Evolutionary conservation across 2,329 filamentous ascomycete species (phyloP), one percentile per base, ranked within the genome.

Genomic region (Meredithiella fracta): DNA sequence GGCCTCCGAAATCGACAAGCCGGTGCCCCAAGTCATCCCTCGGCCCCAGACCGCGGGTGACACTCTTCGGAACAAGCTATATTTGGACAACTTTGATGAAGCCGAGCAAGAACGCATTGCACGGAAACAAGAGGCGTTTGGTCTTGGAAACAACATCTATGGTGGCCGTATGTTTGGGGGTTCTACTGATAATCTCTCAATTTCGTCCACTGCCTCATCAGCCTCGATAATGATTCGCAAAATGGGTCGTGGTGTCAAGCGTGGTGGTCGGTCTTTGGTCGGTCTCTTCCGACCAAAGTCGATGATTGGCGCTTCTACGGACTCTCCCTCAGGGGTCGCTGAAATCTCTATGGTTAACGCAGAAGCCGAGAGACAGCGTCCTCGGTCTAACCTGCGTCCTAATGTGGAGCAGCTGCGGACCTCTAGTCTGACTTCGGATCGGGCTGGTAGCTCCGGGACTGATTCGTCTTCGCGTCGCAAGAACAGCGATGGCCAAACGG

Each of bases 181-280:
- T 14, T 98, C 92, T 3, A 97, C 88, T 0, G 92, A 98, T 68
- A 97, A 97, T 62, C 70, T 98, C 47, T 94, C 88, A 14, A 88
- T 94, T 60, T 91, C 86, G 1, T 94, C 88, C 3, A 94, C 87
- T 8, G 87, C 87, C 20, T 94, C 88, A 5, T 94, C 87, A 20
- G 87, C 87, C 34, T 94, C 88, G 29, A 82, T 94, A 63, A 94
- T 94, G 87, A 85, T 98, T 62, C 82, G 92, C 54, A 98, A 98
- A 73, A 98, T 98, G 92, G 92, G 92, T 56, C 88, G 89, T 61
- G 90, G 91, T n/a, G 85, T 97, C 81, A 97, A 95, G 77, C 94
- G 92, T 70, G 84, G 88, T 53, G 85, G 85, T 17, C 79, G 90
- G 51, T 96, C 90, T 23, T 79, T 98, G 55, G 94, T 94, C 62